A percentile compares a stretch with the other conserved stretches of the same genome.
These are phyloP conservation scores for Phytophthora aleatoria DNA, from an alignment of 352 stramenopile genomes.

Conservation along the genomic window DNA sequence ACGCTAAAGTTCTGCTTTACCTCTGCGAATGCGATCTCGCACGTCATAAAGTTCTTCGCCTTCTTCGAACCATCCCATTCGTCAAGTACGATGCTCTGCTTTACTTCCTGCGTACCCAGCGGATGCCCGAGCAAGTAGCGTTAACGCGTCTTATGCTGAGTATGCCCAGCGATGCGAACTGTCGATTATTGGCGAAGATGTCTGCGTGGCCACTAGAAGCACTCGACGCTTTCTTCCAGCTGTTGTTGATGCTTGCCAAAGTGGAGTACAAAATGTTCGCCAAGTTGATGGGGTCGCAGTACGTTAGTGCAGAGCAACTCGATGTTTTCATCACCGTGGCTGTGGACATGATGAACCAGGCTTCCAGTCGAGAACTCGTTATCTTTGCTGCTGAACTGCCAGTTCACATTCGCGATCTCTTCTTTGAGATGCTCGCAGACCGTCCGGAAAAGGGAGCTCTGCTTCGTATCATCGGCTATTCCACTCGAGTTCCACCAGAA, in stretches of 20 bases:
- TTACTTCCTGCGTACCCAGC: constrained; percentile 59
- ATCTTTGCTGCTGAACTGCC: constrained; percentile 62
- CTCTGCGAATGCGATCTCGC: constrained; percentile 46
- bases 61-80: constrained; percentile 46
- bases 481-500: constrained; percentile 38
- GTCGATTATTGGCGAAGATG: constrained; percentile 52
- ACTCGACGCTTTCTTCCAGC: constrained; percentile 69
- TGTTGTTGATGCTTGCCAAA: constrained; percentile 66
- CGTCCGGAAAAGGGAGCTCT: constrained; percentile 60
- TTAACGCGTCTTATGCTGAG: constrained; percentile 68
- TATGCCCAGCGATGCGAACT: constrained; percentile 50
- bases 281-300: constrained; percentile 53
- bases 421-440: constrained; percentile 53
- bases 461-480: constrained; percentile 63
- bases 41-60: constrained; percentile 54
- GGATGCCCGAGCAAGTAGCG: constrained; percentile 56
- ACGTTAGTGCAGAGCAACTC: constrained; percentile 48
- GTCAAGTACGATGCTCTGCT: constrained; percentile 42
- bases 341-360: constrained; percentile 75
- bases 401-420: constrained; percentile 40
- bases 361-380: constrained; percentile 63
- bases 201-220: constrained; percentile 38
- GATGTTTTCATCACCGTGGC: constrained; percentile 54
- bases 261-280: constrained; percentile 61
- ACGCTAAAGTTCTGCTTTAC: constrained; percentile 48